Evolutionary conservation across 1,284 basidiomycete genomes (phyloP).

Genomic region (Anthracocystis setariae): DNA sequence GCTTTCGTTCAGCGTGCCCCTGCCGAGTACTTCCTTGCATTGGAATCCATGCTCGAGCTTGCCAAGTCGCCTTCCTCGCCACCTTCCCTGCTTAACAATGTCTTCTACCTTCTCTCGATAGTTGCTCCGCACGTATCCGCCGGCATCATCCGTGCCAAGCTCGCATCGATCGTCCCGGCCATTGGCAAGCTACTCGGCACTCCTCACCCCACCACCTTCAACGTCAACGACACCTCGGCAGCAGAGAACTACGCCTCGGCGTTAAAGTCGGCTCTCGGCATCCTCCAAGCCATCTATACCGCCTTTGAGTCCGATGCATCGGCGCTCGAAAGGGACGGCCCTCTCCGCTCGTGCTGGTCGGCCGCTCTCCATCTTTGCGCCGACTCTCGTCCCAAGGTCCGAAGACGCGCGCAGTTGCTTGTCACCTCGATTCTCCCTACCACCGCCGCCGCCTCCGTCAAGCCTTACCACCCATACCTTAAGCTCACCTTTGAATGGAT

Average conservation of each 20-base stretch:
- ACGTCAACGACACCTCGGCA: slow-evolving; percentile 73
- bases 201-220: slow-evolving; percentile 51
- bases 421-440: slow-evolving; percentile 75
- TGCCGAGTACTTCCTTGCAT: slow-evolving; percentile 63
- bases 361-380: slow-evolving; percentile 83
- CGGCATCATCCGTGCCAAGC: slow-evolving; percentile 58
- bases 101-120: slow-evolving; percentile 62
- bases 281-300: slow-evolving; percentile 77
- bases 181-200: slow-evolving; percentile 57
- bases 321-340: slow-evolving; percentile 51
- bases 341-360: slow-evolving; percentile 69
- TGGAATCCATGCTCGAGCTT: slow-evolving; percentile 60
- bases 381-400: slow-evolving; percentile 91
- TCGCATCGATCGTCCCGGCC: slow-evolving; percentile 48
- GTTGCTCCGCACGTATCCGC: slow-evolving; percentile 58
- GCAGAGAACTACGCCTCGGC: slow-evolving; percentile 72
- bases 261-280: slow-evolving; percentile 77
- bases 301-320: slow-evolving; percentile 75
- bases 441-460: slow-evolving; percentile 30
- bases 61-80: slow-evolving; percentile 30
- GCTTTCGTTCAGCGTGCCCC: slow-evolving; percentile 62
- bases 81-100: slow-evolving; percentile 49
- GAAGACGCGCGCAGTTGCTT: slow-evolving; percentile 87
- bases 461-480: slow-evolving; percentile 82
- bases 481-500: slow-evolving; percentile 81